Evolutionary conservation across 257 asterid species (phyloP).

Genomic region (Cinchona pubescens): DNA sequence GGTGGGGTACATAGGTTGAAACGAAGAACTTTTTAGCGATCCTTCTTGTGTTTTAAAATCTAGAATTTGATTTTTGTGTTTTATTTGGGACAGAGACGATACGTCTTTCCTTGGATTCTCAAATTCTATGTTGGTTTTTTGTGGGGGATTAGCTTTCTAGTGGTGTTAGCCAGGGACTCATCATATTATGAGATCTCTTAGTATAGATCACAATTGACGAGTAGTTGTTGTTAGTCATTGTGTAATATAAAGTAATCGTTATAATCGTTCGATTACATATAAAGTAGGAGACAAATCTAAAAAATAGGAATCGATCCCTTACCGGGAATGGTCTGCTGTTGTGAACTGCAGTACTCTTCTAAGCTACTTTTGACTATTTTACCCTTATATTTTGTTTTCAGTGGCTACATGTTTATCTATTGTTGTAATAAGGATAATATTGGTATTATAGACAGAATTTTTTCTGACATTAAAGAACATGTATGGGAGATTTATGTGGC

Average conservation of each 20-base stretch:
- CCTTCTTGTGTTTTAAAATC: conserved; percentile 31
- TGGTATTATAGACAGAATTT: too few species aligned
- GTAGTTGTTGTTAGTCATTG: too few species aligned
- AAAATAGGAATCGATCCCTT: too few species aligned
- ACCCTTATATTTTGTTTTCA: background rate
- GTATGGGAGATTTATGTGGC: background rate
- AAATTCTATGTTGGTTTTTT: conserved; percentile 6
- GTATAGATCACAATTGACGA: background rate
- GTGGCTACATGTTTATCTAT: background rate
- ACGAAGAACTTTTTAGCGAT: conserved; percentile 24
- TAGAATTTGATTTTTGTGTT: conserved; percentile 30
- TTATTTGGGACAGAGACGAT: conserved; percentile 37
- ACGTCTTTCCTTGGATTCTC: conserved; percentile 42
- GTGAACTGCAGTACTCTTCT: too few species aligned
- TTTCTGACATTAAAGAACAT: background rate
- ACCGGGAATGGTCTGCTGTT: too few species aligned
- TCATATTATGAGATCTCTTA: background rate
- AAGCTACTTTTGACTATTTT: background rate
- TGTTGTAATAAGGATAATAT: background rate
- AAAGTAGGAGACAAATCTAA: too few species aligned
- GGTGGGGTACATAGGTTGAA: conserved; percentile 30
- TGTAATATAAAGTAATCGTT: too few species aligned
- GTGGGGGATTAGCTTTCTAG: conserved; percentile 30
- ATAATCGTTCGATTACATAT: too few species aligned
- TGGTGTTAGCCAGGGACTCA: conserved; percentile 26